Base-by-base conservation (phyloP, 1,284 basidiomycete species). In the Pholiota adiposa region DNA sequence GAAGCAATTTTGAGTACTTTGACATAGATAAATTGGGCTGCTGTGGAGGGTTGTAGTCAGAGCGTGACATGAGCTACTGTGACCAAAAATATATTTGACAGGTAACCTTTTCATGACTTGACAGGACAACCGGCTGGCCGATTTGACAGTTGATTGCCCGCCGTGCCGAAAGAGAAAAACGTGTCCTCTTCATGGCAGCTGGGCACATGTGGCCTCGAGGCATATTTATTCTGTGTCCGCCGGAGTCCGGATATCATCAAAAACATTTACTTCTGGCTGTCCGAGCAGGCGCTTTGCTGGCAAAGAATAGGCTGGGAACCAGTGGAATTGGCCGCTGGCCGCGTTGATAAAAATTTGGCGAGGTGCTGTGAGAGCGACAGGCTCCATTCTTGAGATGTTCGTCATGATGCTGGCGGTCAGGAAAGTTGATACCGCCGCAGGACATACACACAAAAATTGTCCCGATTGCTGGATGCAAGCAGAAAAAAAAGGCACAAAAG, bases 361-460 rank as follows among this genome's bases (percentile, higher is more conserved):
- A 34, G 21, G 46, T 31, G 41, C 41, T 50, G 27, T 50, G 48
- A 50, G 48, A 50, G 48, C 48, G 43, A 18, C 40, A 41, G 43
- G 43, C 48, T 50, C 48, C 48, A 50, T 50, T 34, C 29, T 19
- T 31, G 4, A 18, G 29, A 19, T 31, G n/a, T 34, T 50, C 48
- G 48, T 31, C 48, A 50, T 50, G 48, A 50, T 50, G 43, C 21
- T 46, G 43, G 43, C 43, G 16, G 43, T 23, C 23, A 46, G 48
- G 23, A 50, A 16, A 18, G 27, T 49, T 50, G 48, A 50, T 50
- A 33, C 48, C 48, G 16, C 48, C 48, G 48, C 48, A 50, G 29
- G 3, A 33, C 29, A 19, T 50, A 12, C 43, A 46, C 43, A 12
- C 36, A 38, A 12, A 11, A 6, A 31, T 49, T 33, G 19, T 14